Conservation (phyloP, 805 yeast species). For the Cyberlindnera saturnus region DNA sequence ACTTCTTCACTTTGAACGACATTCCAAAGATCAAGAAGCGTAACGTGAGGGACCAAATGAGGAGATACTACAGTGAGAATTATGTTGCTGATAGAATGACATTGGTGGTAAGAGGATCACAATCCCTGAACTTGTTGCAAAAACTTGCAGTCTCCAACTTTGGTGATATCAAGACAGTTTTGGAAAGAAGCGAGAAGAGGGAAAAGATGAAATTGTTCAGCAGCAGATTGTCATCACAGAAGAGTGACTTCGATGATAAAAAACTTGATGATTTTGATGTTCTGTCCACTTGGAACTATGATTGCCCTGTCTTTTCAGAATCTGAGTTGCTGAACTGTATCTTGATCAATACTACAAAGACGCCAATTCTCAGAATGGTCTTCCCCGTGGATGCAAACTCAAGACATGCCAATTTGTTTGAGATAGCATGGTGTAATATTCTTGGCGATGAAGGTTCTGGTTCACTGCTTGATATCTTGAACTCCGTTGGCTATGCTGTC, state of each 20-base stretch:
- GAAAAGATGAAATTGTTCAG: constrained; percentile 6
- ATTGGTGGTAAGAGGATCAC: constrained; percentile 59
- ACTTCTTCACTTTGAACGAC: constrained; percentile 39
- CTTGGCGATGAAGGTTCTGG: constrained; percentile 58
- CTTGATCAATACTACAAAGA: constrained; percentile 30
- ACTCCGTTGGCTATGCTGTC: constrained; percentile 29
- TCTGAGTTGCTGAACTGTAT: constrained; percentile 25
- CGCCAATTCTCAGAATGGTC: constrained; percentile 36
- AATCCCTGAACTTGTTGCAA: constrained; percentile 51
- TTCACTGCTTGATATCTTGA: constrained; percentile 40
- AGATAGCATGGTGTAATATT: constrained; percentile 46
- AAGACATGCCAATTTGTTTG: constrained; percentile 13
- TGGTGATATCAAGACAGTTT: constrained; percentile 24
- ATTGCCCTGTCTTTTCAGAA: constrained; percentile 21
- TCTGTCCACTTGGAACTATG: constrained; percentile 12
- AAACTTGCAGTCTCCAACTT: constrained; percentile 44
- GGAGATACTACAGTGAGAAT: constrained; percentile 33
- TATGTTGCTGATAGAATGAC: constrained; percentile 47
- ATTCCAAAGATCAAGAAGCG: constrained; percentile 27
- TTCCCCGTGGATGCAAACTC: constrained; percentile 33
- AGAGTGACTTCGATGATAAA: background rate
- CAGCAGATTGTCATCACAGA: background rate
- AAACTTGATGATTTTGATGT: constrained; percentile 13
- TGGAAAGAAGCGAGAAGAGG: constrained; percentile 5
- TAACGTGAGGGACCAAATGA: constrained; percentile 32